Evolutionary conservation across 2,329 filamentous ascomycete genomes (phyloP), one percentile per base, ranked within the genome.

Genomic region (Salinomyces thailandicus): DNA sequence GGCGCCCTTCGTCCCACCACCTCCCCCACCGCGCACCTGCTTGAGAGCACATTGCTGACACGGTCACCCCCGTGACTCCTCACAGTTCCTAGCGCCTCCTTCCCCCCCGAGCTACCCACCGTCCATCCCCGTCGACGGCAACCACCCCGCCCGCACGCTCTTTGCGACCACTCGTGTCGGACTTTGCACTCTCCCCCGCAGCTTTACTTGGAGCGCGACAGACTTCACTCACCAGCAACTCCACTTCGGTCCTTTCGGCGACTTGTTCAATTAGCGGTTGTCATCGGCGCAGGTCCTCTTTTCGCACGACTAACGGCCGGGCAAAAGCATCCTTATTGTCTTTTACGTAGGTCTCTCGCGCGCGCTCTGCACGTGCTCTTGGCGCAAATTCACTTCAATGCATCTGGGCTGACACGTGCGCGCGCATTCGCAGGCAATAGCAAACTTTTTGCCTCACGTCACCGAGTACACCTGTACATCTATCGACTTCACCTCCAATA

Each of bases 261-360:
- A 47, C 43, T 41, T 32, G 11, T 30, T 16, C 27, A 7, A 7
- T 30, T 30, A 12, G 38, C 38, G 38, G 38, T 45, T 43, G 32
- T 36, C 37, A 35, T 37, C 41, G 33, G 38, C 38, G 33, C 34
- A 22, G 24, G n/a, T 36, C 36, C 43, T 41, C 39, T 39, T 39
- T 38, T 22, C 30, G 44, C 41, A 48, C 47, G 41, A 52, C 27
- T 51, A 39, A 54, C 52, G 51, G 52, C 52, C 51, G 50, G 43
- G 38, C 44, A 44, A 38, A 39, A 55, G 53, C 51, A 53, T 52
- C 37, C 42, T 54, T 50, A 51, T 46, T 48, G 45, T 44, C 39
- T 50, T 49, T 47, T 41, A 45, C 36, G 50, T 52, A 36, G 51
- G 52, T 49, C 28, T 11, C 17, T 32, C 12, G 13, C n/a, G 20